Evolutionary conservation across 768 basidiomycete species (phyloP), one percentile per base, ranked within the genome.

Genomic region (Postia placenta): DNA sequence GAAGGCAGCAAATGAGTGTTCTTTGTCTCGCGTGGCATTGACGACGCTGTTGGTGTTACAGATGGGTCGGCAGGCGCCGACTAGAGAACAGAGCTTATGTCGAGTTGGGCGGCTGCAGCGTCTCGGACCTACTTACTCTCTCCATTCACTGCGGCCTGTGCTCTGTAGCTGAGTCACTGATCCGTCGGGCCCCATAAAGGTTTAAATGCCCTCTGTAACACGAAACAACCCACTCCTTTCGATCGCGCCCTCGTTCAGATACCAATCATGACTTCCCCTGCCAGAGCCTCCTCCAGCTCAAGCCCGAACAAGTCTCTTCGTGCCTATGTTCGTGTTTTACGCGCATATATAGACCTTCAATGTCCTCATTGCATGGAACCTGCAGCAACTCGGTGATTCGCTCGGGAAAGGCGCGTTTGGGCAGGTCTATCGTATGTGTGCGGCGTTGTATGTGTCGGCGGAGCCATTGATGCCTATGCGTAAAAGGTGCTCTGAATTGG

Each of bases 371-470:
- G 11, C 11, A 14, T n/a, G 11, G 22, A 9, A 26, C 5, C 17
- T 7, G 37, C 43, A 94, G 92, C 93, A 97, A 93, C 79, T 97
- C 41, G 93, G 92, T 17, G 93, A 97, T 63, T 88, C 86, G 37
- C 76, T 97, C n/a, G 93, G 93, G 45, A 93, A 95, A 67, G 93
- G 93, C 60, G 93, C 93, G 42, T 93, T 92, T 61, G 93, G 91
- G n/a, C 91, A 92, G 67, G 93, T 97, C 55, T 97, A 93, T 68
- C 86, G 93, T 89, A 71, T 65, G 90, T 81, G 37, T 49, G 41
- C 40, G 42, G 4, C 45, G 20, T 0, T 22, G 22, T 19, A 30
- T 22, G 23, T 28, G 33, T 42, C 25, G 11, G 9, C 12, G 28
- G 14, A 52, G 37, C 12, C 23, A n/a, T 41, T 40, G 37, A 45